A percentile compares a stretch with the other conserved stretches of the same genome.
phyloP scores from a whole-genome alignment of 1,284 basidiomycete species.

The Rhodotorula mucilaginosa region DNA sequence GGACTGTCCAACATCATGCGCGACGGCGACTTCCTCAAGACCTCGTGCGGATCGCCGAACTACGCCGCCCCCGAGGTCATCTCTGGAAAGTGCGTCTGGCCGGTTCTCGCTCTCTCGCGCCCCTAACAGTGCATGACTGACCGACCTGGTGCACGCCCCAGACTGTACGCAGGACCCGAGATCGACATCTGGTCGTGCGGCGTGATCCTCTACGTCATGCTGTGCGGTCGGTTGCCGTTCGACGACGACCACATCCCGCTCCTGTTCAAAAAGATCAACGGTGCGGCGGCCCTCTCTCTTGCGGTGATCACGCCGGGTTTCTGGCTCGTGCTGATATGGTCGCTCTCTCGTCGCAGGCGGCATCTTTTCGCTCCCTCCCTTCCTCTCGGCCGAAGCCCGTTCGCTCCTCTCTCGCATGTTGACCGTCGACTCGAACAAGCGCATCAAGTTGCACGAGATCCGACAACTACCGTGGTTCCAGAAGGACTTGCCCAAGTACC shows the following conservation, averaged over 20 bases:
- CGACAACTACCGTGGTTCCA: conserved; percentile 84
- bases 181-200: conserved; percentile 98
- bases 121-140: background rate
- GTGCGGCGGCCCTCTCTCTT: conserved; percentile 54
- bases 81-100: conserved; percentile 61
- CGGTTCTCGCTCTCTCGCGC: too few species aligned
- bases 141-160: conserved; percentile 26
- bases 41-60: conserved; percentile 91
- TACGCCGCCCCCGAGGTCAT: conserved; percentile 97
- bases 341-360: conserved; percentile 60
- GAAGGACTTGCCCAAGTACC: conserved; percentile 77
- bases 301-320: background rate
- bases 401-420: conserved; percentile 81
- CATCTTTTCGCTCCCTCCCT: conserved; percentile 73
- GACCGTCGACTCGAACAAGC: conserved; percentile 84
- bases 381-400: conserved; percentile 72
- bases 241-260: conserved; percentile 91
- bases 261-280: conserved; percentile 87
- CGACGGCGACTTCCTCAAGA: conserved; percentile 91
- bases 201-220: conserved; percentile 92
- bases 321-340: background rate
- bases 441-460: conserved; percentile 86
- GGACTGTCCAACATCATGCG: conserved; percentile 90
- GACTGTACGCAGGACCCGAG: conserved; percentile 86
- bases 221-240: conserved; percentile 86